phyloP scores from a whole-genome alignment of 2,329 filamentous ascomycete genomes.

The Balansia obtecta region DNA sequence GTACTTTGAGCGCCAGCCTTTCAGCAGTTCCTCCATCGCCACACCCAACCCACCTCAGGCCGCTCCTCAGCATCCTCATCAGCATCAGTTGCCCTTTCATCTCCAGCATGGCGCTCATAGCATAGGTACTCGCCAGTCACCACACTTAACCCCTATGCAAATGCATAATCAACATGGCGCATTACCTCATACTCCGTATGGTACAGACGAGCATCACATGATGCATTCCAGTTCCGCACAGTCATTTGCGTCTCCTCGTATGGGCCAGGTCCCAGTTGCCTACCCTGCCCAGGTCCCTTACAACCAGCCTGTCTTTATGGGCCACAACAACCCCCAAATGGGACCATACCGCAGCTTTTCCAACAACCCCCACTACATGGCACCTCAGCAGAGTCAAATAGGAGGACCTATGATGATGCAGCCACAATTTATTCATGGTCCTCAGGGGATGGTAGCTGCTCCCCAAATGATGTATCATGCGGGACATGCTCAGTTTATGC shows the following conservation, averaged over 20 bases:
- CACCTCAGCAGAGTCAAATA: conserved; percentile 59
- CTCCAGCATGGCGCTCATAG: conserved; percentile 62
- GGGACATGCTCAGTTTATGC: conserved; percentile 51
- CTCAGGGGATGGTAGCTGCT: conserved; percentile 55
- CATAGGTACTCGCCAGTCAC: conserved; percentile 55
- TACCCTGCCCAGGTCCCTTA: conserved; percentile 63
- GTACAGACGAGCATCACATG: conserved; percentile 78
- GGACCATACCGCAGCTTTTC: conserved; percentile 58
- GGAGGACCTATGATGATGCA: conserved; percentile 75
- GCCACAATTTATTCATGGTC: conserved; percentile 58
- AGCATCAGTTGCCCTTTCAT: conserved; percentile 74
- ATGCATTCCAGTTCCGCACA: conserved; percentile 74
- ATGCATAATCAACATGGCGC: conserved; percentile 62
- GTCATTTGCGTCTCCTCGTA: conserved; percentile 74
- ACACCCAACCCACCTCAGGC: conserved; percentile 59
- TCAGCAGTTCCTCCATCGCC: conserved; percentile 43
- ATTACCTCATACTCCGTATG: conserved; percentile 51
- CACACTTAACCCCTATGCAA: conserved; percentile 67
- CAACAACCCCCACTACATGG: conserved; percentile 57
- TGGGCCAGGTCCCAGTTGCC: conserved; percentile 56
- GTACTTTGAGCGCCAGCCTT: conserved; percentile 60
- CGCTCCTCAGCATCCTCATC: conserved; percentile 63
- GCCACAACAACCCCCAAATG: conserved; percentile 57
- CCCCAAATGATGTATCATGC: conserved; percentile 80
- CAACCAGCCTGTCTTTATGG: conserved; percentile 60